Conservation (phyloP, 306 rosid genomes). For the Prunus mongolica region DNA sequence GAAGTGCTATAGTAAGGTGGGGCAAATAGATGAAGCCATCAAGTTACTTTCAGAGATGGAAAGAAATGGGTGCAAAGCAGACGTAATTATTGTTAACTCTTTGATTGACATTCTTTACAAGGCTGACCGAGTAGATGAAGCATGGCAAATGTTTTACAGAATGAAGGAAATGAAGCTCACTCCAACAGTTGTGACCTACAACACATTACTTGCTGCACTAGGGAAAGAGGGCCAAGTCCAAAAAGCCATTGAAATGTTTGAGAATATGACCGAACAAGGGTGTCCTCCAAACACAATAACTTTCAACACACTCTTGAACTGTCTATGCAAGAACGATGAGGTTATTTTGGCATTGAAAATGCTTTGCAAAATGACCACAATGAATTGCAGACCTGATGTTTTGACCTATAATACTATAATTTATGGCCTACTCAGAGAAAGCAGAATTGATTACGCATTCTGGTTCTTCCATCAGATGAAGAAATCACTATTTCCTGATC, state of each 20-base stretch:
- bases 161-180: conserved; percentile 77
- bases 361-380: conserved; percentile 61
- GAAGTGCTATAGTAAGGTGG: conserved; percentile 87
- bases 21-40: conserved; percentile 70
- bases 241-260: conserved; percentile 59
- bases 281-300: conserved; percentile 81
- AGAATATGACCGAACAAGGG: conserved; percentile 63
- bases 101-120: conserved; percentile 87
- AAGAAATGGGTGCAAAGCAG: conserved; percentile 72
- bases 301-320: conserved; percentile 73
- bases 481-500: conserved; percentile 79
- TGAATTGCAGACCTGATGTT: conserved; percentile 77
- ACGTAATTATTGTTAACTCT: conserved; percentile 70
- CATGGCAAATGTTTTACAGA: conserved; percentile 81
- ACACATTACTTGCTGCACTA: conserved; percentile 76
- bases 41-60: conserved; percentile 68
- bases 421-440: conserved; percentile 69
- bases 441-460: conserved; percentile 60
- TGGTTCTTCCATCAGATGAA: conserved; percentile 97
- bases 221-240: conserved; percentile 74
- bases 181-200: conserved; percentile 91
- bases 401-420: conserved; percentile 82
- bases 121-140: conserved; percentile 74
- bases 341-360: conserved; percentile 68
- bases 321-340: conserved; percentile 87